Percentiles rank a stretch among this genome's conserved stretches.
Evolutionary conservation across 257 asterid genomes (phyloP).

Genomic region (Nicotiana paniculata): DNA sequence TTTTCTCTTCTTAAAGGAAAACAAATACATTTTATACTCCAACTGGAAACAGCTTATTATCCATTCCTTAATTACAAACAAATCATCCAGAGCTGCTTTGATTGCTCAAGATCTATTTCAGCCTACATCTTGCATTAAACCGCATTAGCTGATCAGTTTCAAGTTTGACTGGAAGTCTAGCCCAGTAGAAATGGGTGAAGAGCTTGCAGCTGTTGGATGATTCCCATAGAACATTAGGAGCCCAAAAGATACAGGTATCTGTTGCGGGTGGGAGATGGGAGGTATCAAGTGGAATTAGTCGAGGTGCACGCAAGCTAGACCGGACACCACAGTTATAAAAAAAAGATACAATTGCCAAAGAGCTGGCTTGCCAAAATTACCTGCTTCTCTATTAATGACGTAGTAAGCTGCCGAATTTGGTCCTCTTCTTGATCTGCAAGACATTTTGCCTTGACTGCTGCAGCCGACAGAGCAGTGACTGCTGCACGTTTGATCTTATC

Average conservation of each 20-base stretch:
- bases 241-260: neutral
- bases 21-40: neutral
- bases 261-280: too few species aligned
- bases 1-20: neutral
- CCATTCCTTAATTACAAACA: neutral
- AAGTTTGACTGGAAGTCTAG: neutral
- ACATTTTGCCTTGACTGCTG: slow-evolving; percentile 92
- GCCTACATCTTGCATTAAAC: neutral
- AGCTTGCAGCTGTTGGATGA: neutral
- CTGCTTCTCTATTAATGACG: slow-evolving; percentile 76
- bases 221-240: neutral
- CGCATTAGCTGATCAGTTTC: neutral
- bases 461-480: slow-evolving; percentile 81
- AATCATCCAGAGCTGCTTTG: neutral
- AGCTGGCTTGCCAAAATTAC: slow-evolving; percentile 27
- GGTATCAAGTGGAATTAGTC: too few species aligned
- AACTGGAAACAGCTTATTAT: neutral
- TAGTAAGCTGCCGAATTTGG: slow-evolving; percentile 71
- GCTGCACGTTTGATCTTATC: slow-evolving; percentile 71
- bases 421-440: slow-evolving; percentile 96
- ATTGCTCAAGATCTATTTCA: neutral
- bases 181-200: neutral
- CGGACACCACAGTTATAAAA: too few species aligned
- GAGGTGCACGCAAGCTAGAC: too few species aligned
- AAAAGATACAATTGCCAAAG: neutral